A percentile compares a stretch with the other conserved stretches of the same genome.
phyloP scores from a whole-genome alignment of 148 eudicot species.

The Drosera capensis region DNA sequence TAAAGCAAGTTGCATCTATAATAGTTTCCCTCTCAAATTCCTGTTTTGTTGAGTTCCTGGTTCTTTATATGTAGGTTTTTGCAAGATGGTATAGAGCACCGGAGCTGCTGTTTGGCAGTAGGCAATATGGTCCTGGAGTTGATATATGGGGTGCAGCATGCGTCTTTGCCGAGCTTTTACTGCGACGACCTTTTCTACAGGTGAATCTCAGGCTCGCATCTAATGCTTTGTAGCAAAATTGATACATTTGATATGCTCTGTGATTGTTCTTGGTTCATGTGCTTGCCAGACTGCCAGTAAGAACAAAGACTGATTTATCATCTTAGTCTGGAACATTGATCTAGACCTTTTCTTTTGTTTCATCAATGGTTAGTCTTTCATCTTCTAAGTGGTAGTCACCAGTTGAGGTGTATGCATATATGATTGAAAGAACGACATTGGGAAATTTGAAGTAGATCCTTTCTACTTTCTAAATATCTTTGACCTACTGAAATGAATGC shows the following conservation, averaged over 20 bases:
- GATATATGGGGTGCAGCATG: constrained; percentile 99
- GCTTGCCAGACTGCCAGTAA: too few relatives aligned
- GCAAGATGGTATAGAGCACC: constrained; percentile 99
- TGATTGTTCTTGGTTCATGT: neutral
- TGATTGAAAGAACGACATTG: too few relatives aligned
- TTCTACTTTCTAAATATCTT: too few relatives aligned
- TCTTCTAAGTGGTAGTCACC: too few relatives aligned
- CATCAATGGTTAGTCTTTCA: too few relatives aligned
- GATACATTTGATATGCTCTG: neutral
- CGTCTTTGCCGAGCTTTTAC: constrained; percentile 85
- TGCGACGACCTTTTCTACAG: constrained; percentile 88
- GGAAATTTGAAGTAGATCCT: too few relatives aligned
- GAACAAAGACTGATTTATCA: too few relatives aligned
- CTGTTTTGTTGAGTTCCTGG: neutral
- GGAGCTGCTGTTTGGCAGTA: constrained; percentile 88
- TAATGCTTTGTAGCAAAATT: neutral
- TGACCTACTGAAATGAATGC: too few relatives aligned
- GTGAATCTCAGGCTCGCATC: constrained; percentile 12
- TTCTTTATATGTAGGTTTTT: constrained; percentile 49
- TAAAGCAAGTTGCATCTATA: too few relatives aligned
- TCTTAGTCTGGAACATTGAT: too few relatives aligned
- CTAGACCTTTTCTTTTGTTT: too few relatives aligned
- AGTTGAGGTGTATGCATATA: too few relatives aligned
- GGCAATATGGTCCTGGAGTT: constrained; percentile 94
- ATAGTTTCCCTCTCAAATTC: neutral